Base-by-base conservation (phyloP, 768 basidiomycete genomes). In the Suillus brevipes region DNA sequence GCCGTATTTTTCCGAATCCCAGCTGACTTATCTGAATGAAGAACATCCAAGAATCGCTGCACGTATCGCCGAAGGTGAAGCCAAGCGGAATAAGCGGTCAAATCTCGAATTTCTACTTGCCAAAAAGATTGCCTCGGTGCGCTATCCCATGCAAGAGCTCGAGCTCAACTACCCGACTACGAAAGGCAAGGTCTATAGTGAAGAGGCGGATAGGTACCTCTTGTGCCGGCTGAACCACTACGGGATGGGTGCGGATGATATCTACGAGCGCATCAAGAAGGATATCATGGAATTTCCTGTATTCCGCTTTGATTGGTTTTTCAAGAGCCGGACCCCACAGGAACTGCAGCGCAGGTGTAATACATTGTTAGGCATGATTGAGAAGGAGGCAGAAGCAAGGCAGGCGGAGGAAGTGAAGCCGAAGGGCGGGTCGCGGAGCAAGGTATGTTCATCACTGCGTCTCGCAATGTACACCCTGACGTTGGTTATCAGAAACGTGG, bases 271-370 rank as follows among this genome's bases (percentile, higher is more conserved):
- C 61, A 97, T 99, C 79, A 97, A 97, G 85, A 88, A 90, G 76
- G 97, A 99, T 77, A 95, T 99, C 68, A 90, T 88, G 18, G 96
- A 99, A 78, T 98, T 95, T 78, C 96, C 97, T 1, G 91, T 96
- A 16, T 99, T 98, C 81, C 83, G 96, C 25, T 99, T 99, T 71
- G 95, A 98, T 73, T 98, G 95, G 97, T 98, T 97, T 81, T 91
- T 95, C 84, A 96, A 97, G 82, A 94, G 93, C 68, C 81, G 97
- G 62, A 93, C 91, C 13, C 89, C 94, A 3, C 89, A 93, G 71
- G 97, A 99, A 78, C 78, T 99, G 64, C 88, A 90, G 72, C 81
- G 97, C 68, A 80, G 97, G 62, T 97, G 95, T 71, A 90, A 90
- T 70, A 97, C 97, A 2, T 74, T 98, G 43, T 72, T 97, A 34